Conservation (phyloP, 164 flowering plant species). For the Berberis thunbergii region DNA sequence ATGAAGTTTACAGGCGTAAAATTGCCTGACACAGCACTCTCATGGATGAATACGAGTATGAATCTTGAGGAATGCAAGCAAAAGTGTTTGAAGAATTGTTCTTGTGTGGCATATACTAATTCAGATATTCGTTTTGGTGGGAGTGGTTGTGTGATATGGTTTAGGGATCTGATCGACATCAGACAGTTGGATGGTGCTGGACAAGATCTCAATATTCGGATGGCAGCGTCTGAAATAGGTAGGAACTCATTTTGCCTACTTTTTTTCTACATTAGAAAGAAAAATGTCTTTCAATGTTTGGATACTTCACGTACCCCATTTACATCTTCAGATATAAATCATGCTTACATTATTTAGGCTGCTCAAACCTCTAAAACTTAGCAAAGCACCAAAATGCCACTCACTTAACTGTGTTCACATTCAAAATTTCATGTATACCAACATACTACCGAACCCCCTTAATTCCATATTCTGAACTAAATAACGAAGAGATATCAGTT, state of each 20-base stretch:
- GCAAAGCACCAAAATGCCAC: too few species aligned
- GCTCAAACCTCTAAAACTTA: too few species aligned
- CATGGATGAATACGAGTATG: conserved; percentile 6
- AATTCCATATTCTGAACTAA: too few species aligned
- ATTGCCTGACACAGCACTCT: conserved; percentile 4
- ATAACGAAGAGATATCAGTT: too few species aligned
- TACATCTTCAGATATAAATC: too few species aligned
- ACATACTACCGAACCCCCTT: too few species aligned
- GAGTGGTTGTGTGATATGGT: conserved; percentile 20
- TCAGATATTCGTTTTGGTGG: conserved; percentile 1
- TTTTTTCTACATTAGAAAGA: too few species aligned
- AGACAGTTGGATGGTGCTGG: conserved; percentile 9
- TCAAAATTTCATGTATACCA: too few species aligned
- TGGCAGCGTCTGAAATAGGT: conserved; percentile 25
- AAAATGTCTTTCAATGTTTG: not conserved
- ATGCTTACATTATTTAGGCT: too few species aligned
- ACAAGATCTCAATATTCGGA: conserved; percentile 21
- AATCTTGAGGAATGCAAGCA: conserved; percentile 1
- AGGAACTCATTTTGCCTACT: not conserved
- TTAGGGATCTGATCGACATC: conserved; percentile 19
- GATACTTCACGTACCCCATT: not conserved
- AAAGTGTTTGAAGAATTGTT: conserved; percentile 8
- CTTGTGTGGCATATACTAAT: conserved; percentile 2
- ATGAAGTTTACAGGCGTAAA: conserved; percentile 4
- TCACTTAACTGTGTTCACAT: too few species aligned